These are phyloP conservation scores for Anthoceros angustus DNA, from an alignment of 225 moss, liverwort and hornwort species.

Conservation along the genomic window DNA sequence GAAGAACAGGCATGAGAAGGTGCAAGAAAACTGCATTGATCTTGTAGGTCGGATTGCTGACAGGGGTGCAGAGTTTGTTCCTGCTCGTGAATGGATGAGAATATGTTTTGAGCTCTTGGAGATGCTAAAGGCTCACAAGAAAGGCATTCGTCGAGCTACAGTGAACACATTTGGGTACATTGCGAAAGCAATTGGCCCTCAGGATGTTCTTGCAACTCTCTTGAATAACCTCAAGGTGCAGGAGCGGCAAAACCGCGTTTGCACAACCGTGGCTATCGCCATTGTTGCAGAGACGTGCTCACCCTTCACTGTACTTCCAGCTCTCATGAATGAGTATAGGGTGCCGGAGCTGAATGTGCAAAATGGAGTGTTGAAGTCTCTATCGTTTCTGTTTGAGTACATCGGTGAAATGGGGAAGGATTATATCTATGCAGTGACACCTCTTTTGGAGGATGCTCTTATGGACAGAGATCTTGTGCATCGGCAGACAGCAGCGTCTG, in stretches of 20 bases:
- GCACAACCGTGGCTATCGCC: slow-evolving; percentile 97
- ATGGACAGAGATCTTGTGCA: slow-evolving; percentile 99
- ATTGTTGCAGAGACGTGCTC: slow-evolving; percentile 98
- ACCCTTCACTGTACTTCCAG: slow-evolving; percentile 94
- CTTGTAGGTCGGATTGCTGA: slow-evolving; percentile 96
- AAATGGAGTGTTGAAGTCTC: slow-evolving; percentile 88
- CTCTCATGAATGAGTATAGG: slow-evolving; percentile 93
- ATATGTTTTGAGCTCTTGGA: slow-evolving; percentile 95
- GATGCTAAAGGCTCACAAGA: slow-evolving; percentile 99
- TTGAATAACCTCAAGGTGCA: slow-evolving; percentile 96
- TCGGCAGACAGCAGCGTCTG: slow-evolving; percentile 92
- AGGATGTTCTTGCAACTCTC: slow-evolving; percentile 90
- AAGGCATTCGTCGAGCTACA: slow-evolving; percentile 93
- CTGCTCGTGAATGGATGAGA: slow-evolving; percentile 99
- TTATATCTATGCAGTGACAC: slow-evolving; percentile 95
- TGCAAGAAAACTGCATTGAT: slow-evolving; percentile 97
- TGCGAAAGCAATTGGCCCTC: slow-evolving; percentile 96
- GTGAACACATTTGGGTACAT: slow-evolving; percentile 98
- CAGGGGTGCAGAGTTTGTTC: slow-evolving; percentile 97
- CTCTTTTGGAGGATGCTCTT: slow-evolving; percentile 85
- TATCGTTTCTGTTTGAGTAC: slow-evolving; percentile 95
- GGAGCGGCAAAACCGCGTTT: slow-evolving; percentile 97
- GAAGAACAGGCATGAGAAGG: slow-evolving; percentile 99
- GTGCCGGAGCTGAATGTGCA: slow-evolving; percentile 97
- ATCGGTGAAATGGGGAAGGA: slow-evolving; percentile 99